Evolutionary conservation across 2,329 filamentous ascomycete species (phyloP), one percentile per base, ranked within the genome.

Genomic region (Botrytis fabae): DNA sequence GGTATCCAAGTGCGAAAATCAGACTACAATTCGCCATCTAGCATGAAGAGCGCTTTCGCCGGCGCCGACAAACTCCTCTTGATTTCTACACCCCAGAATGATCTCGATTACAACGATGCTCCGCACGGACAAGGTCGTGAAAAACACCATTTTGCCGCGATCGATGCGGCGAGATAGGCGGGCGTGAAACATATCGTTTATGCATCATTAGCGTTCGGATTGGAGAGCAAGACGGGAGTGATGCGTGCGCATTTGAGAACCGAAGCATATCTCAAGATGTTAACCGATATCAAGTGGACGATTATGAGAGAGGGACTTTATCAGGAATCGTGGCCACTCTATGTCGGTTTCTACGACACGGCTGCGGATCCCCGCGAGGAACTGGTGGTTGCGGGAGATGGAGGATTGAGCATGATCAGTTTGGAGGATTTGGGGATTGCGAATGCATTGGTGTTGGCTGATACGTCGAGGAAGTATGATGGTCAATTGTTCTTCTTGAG

Each of bases 31-130:
- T 60, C 69, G 12, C 61, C 64, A 7, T 40, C 69, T 0, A 73
- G 71, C 18, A 70, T 73, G 72, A 25, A 51, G 1, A n/a, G 20
- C 14, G 74, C 75, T 1, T 76, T 74, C 16, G 4, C 66, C 14
- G 74, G 75, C 32, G 74, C 44, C 48, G 38, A 25, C 9, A 74
- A 74, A 32, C 73, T 86, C 64, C 85, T 79, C 70, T 76, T 77
- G 22, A 75, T 81, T 20, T 81, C 81, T 40, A 74, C 75, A 0
- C 78, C 77, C 16, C 64, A 75, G n/a, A 77, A 76, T 6, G 59
- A 59, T 22, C 46, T 75, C 32, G 69, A 85, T 40, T 84, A 83
- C 6, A 82, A 82, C 72, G 85, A 85, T 73, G 82, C 85, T 6
- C 82, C 83, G 3, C 32, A 70, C 22, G 75, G 75, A 9, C 44